Conservation (phyloP, 1,284 basidiomycete genomes). For the Malassezia brasiliensis region DNA sequence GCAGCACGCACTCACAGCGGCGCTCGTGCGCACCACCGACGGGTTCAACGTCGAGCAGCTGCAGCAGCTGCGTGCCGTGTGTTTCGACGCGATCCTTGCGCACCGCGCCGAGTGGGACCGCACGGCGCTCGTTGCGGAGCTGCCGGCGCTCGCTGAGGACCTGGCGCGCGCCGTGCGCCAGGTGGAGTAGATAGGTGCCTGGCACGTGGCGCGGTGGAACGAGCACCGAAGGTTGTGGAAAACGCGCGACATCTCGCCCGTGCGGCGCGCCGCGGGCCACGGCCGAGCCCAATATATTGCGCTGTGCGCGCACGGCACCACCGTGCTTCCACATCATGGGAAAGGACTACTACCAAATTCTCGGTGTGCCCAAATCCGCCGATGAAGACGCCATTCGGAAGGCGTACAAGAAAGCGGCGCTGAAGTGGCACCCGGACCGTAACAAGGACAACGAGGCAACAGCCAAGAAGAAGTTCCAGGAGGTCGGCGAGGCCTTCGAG, state of each 20-base stretch:
- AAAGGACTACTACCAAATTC: conserved; percentile 47
- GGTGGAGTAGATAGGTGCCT: neutral
- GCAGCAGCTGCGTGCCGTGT: conserved; percentile 79
- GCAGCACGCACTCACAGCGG: conserved; percentile 16
- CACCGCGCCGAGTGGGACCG: conserved; percentile 75
- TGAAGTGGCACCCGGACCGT: conserved; percentile 87
- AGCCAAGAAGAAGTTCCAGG: conserved; percentile 83
- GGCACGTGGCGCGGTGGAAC: neutral
- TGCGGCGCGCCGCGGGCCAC: neutral
- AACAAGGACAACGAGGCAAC: conserved; percentile 65
- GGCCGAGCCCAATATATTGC: neutral
- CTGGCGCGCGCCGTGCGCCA: neutral
- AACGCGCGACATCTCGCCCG: conserved; percentile 6
- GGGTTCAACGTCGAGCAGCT: conserved; percentile 63
- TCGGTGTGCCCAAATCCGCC: conserved; percentile 41
- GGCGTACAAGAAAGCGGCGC: conserved; percentile 52
- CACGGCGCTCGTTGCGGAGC: conserved; percentile 54
- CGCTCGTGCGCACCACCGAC: conserved; percentile 21
- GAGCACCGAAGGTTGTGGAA: conserved; percentile 16
- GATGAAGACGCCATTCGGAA: conserved; percentile 45
- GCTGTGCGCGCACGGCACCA: neutral
- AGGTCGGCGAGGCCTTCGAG: conserved; percentile 94
- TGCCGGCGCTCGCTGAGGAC: conserved; percentile 18
- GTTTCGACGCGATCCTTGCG: conserved; percentile 69
- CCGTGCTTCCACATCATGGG: conserved; percentile 26